Conservation (phyloP, 2,329 filamentous ascomycete species). For the Phialemoniopsis sp. region DNA sequence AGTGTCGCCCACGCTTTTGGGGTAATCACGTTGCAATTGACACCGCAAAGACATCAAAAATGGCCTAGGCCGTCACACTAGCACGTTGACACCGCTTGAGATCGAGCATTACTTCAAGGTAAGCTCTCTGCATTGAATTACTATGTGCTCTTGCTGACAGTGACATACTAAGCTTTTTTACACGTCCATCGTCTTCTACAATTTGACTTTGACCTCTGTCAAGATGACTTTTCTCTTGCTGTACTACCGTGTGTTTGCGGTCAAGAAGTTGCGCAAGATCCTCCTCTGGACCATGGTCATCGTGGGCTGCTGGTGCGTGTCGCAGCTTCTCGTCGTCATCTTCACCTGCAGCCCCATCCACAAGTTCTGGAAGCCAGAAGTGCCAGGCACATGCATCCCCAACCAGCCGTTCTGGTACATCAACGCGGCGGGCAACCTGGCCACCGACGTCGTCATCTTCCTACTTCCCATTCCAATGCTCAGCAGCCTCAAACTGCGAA, state of each 20-base stretch:
- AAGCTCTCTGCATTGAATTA: too few species aligned
- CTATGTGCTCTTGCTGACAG: neutral
- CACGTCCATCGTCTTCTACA: conserved; percentile 30
- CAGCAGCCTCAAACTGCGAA: conserved; percentile 23
- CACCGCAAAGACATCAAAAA: too few species aligned
- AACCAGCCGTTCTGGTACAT: conserved; percentile 27
- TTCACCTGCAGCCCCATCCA: conserved; percentile 28
- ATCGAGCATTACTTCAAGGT: too few species aligned
- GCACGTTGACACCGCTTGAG: too few species aligned
- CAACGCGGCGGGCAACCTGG: conserved; percentile 30
- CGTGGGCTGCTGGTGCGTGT: conserved; percentile 27
- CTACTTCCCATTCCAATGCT: conserved; percentile 28
- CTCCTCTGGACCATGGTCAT: conserved; percentile 22
- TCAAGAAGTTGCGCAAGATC: conserved; percentile 21
- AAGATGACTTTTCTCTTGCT: conserved; percentile 32
- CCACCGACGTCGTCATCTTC: conserved; percentile 29
- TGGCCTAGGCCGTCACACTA: too few species aligned
- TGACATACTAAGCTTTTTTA: conserved; percentile 24
- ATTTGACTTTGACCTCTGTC: conserved; percentile 24
- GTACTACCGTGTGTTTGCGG: conserved; percentile 30
- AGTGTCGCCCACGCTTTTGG: too few species aligned
- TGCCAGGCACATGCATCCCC: conserved; percentile 23
- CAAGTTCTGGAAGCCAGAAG: conserved; percentile 23
- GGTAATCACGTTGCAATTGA: too few species aligned
- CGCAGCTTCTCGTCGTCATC: conserved; percentile 27